Percentiles rank a stretch among this genome's conserved stretches.
phyloP scores from a whole-genome alignment of 805 yeast species.

The Wickerhamiella hasegawae region DNA sequence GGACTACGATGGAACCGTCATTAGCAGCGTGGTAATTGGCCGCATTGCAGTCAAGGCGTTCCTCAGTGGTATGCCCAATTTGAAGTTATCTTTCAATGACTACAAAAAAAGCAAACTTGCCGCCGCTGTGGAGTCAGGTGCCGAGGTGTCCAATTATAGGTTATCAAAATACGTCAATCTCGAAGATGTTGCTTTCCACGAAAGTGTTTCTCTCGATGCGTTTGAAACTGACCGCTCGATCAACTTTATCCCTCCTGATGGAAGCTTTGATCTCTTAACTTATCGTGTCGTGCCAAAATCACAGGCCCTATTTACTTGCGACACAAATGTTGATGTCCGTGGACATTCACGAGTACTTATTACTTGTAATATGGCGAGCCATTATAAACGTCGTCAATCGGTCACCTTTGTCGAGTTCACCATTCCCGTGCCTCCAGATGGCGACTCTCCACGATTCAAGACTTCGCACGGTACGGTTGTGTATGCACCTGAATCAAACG shows the following conservation, averaged over 20 bases:
- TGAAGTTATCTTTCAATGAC: constrained; percentile 57
- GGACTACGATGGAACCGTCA: constrained; percentile 40
- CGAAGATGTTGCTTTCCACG: constrained; percentile 68
- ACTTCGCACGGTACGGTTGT: constrained; percentile 56
- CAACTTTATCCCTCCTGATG: constrained; percentile 82
- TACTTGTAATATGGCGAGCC: constrained; percentile 38
- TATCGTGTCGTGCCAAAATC: constrained; percentile 27
- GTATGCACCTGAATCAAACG: constrained; percentile 54
- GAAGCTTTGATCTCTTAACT: constrained; percentile 52
- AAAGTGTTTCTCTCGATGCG: constrained; percentile 63
- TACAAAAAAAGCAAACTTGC: constrained; percentile 9
- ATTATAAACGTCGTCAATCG: constrained; percentile 46
- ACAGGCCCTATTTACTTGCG: constrained; percentile 36
- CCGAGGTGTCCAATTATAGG: constrained; percentile 12
- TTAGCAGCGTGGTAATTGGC: constrained; percentile 56
- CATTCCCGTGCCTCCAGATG: constrained; percentile 51
- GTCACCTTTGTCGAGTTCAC: constrained; percentile 41
- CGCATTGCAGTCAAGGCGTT: constrained; percentile 57
- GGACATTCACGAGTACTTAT: constrained; percentile 27
- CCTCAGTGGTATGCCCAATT: constrained; percentile 79
- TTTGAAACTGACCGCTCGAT: constrained; percentile 44
- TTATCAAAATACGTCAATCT: constrained; percentile 23
- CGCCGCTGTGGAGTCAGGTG: constrained; percentile 1
- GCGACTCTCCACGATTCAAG: constrained; percentile 47
- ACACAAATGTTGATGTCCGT: constrained; percentile 31